Conservation (phyloP, 805 yeast genomes). For the Soucietia sequanensis region DNA sequence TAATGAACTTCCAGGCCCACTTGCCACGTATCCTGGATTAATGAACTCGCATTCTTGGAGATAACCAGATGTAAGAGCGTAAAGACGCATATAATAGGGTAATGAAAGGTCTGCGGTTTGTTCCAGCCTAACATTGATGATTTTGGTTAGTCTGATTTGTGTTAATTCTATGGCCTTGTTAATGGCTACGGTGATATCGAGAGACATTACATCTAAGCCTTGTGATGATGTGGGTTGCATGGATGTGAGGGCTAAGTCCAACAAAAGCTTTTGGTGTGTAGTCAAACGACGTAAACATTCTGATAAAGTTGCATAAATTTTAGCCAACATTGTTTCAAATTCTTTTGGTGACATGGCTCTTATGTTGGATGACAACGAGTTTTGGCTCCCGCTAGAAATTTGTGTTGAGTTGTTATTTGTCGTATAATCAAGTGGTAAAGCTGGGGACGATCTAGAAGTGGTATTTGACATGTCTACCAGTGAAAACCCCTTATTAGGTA, state of each 20-base stretch:
- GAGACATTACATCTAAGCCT: slow-evolving; percentile 46
- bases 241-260: slow-evolving; percentile 59
- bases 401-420: no score
- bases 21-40: slow-evolving; percentile 62
- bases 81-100: slow-evolving; percentile 65
- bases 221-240: slow-evolving; percentile 21
- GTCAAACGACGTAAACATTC: slow-evolving; percentile 75
- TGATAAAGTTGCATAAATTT: slow-evolving; percentile 60
- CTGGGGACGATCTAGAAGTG: slow-evolving; percentile 29
- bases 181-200: slow-evolving; percentile 68
- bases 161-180: slow-evolving; percentile 66
- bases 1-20: slow-evolving; percentile 49
- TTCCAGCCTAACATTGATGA: slow-evolving; percentile 74
- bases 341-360: slow-evolving; percentile 70
- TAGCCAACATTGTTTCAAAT: slow-evolving; percentile 66
- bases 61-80: slow-evolving; percentile 64
- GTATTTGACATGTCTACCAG: slow-evolving; percentile 23
- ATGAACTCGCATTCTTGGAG: slow-evolving; percentile 81
- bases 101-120: slow-evolving; percentile 57
- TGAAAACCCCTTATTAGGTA: slow-evolving; percentile 47
- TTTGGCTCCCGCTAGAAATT: background rate
- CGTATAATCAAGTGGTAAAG: slow-evolving; percentile 21
- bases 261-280: slow-evolving; percentile 72
- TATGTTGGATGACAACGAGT: slow-evolving; percentile 40
- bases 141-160: slow-evolving; percentile 74